Evolutionary conservation across 257 asterid genomes (phyloP).

Genomic region (Sherardia arvensis): DNA sequence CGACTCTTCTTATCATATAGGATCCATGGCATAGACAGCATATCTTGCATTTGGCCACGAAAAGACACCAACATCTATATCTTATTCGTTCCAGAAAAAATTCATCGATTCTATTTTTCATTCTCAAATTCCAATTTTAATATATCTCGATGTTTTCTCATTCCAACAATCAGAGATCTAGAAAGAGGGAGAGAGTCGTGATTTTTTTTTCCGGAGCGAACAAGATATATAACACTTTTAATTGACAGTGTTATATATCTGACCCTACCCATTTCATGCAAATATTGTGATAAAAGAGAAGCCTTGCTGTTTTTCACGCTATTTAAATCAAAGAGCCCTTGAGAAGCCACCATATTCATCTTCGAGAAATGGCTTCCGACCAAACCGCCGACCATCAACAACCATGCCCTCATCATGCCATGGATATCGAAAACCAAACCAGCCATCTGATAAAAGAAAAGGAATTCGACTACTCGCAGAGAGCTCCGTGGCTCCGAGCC

Average conservation of each 20-base stretch:
- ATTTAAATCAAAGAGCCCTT: slow-evolving; percentile 22
- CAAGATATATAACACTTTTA: background rate
- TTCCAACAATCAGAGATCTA: background rate
- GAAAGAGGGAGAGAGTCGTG: too few relatives aligned
- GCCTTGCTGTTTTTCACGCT: slow-evolving; percentile 9
- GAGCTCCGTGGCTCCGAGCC: slow-evolving; percentile 88
- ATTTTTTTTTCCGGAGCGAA: background rate
- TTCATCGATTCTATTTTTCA: background rate
- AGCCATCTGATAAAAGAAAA: slow-evolving; percentile 15
- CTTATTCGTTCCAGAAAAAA: background rate
- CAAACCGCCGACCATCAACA: slow-evolving; percentile 10
- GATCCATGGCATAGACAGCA: background rate
- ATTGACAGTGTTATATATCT: slow-evolving; percentile 8
- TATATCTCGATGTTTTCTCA: background rate
- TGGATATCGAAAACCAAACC: slow-evolving; percentile 19
- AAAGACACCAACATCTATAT: background rate
- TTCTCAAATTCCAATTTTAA: background rate
- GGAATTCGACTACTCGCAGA: slow-evolving; percentile 57
- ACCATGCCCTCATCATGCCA: slow-evolving; percentile 3
- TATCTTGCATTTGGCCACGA: background rate
- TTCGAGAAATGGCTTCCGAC: slow-evolving; percentile 27
- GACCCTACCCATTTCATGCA: slow-evolving; percentile 19
- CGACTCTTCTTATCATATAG: background rate
- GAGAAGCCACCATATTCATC: slow-evolving; percentile 33
- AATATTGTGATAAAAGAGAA: slow-evolving; percentile 2